Evolutionary conservation across 1,284 basidiomycete species (phyloP).

Genomic region (Leccinum fuscescens): DNA sequence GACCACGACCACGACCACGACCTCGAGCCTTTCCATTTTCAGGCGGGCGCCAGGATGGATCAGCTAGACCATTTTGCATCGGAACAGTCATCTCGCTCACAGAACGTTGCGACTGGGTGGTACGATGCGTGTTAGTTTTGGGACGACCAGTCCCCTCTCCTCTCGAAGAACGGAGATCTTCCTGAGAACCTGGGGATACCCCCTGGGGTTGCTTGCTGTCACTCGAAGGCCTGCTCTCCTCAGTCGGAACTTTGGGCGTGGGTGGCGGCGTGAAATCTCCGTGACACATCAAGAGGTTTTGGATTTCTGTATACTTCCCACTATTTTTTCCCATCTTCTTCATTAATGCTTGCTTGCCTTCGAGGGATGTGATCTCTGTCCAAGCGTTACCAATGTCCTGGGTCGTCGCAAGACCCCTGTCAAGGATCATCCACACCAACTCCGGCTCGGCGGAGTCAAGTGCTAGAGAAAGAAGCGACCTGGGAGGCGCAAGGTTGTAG

Average conservation of each 20-base stretch:
- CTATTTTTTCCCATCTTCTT: constrained; percentile 26
- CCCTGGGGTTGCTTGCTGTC: background rate
- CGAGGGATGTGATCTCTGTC: constrained; percentile 44
- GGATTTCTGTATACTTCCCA: constrained; percentile 50
- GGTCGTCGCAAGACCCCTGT: constrained; percentile 49
- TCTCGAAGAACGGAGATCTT: constrained; percentile 1
- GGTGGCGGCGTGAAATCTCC: constrained; percentile 51
- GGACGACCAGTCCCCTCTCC: constrained; percentile 14
- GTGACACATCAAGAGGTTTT: constrained; percentile 52
- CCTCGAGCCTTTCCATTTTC: constrained; percentile 36
- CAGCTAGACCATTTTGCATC: background rate
- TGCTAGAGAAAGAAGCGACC: constrained; percentile 52
- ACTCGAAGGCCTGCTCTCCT: constrained; percentile 11
- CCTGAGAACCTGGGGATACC: background rate
- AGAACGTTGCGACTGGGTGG: constrained; percentile 1
- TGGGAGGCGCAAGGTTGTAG: constrained; percentile 42
- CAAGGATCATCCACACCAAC: constrained; percentile 59
- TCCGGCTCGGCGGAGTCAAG: constrained; percentile 58
- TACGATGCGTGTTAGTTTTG: background rate
- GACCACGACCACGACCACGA: constrained; percentile 35
- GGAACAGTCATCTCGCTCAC: background rate
- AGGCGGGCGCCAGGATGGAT: constrained; percentile 8
- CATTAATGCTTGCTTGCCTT: constrained; percentile 32
- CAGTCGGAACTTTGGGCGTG: constrained; percentile 34
- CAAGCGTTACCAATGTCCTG: constrained; percentile 51